Base-by-base conservation (phyloP, 352 stramenopile species). In the Globisporangium orthogonon region DNA sequence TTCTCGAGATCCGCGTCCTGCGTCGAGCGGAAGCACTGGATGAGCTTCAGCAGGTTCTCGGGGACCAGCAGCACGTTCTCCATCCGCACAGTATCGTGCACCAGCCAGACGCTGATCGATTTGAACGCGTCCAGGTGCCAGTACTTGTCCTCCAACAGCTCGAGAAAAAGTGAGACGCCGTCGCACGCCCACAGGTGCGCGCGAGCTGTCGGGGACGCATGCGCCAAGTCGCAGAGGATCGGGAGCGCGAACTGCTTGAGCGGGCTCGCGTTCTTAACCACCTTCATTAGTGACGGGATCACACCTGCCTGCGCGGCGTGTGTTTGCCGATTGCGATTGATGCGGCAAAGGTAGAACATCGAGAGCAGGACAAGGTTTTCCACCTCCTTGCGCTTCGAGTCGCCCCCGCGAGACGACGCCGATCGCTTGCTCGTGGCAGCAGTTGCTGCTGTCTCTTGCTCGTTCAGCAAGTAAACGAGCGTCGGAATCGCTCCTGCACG, bases 291-390 rank as follows among this genome's bases (percentile, higher is more conserved):
- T n/a, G 81, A 90, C n/a, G 89, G 89, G 30, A 97, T 91, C 10
- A 98, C 71, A 9, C 91, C 91, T 17, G 87, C 85, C 49, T 95
- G 76, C 0, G 92, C 89, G 7, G 92, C 92, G 51, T 91, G 79
- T 3, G 83, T 95, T 44, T 97, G 90, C 0, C 91, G 82, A n/a
- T 84, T 92, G 7, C 86, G 71, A 60, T 96, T 97, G 60, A 98
- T 94, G 14, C 88, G 83, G 59, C 91, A 98, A 14, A 98, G 66
- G 59, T 98, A 97, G 54, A 94, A 98, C 75, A 98, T 96, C 3
- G 84, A 80, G 61, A 92, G 89, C 7, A 98, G 72, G 40, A 97
- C 80, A 54, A 97, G 85, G 48, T 95, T 96, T 58, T 97, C 87
- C 2, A 97, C 66, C 53, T 97, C 88, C 58, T 96, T 83, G 28